Percentiles rank a stretch among this genome's conserved stretches.
Conservation (phyloP, 2,329 filamentous ascomycete species). For the Penicillium rolfsii region DNA sequence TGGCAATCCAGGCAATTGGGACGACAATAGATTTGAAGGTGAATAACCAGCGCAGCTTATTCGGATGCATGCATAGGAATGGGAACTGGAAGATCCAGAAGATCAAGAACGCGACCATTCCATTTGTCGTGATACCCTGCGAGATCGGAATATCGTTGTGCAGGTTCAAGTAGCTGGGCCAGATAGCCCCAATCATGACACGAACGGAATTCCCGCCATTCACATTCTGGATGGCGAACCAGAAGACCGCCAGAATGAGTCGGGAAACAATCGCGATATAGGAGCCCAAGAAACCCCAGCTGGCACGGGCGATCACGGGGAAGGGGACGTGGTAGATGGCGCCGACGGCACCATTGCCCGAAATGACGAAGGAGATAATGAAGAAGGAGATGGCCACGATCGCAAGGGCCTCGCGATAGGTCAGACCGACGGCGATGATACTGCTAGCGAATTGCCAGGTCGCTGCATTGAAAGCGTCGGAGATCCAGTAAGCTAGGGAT, state of each 20-base stretch:
- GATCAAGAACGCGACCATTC: slow-evolving; percentile 50
- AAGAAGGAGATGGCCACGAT: slow-evolving; percentile 58
- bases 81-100: slow-evolving; percentile 53
- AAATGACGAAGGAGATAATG: slow-evolving; percentile 63
- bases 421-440: slow-evolving; percentile 56
- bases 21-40: slow-evolving; percentile 49
- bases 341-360: slow-evolving; percentile 61
- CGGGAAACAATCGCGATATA: slow-evolving; percentile 59
- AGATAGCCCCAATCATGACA: slow-evolving; percentile 59
- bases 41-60: slow-evolving; percentile 46
- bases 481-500: slow-evolving; percentile 54
- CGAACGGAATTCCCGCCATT: slow-evolving; percentile 61
- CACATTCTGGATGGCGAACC: slow-evolving; percentile 69
- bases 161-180: slow-evolving; percentile 46
- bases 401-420: slow-evolving; percentile 54
- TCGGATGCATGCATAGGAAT: slow-evolving; percentile 49
- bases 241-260: slow-evolving; percentile 60
- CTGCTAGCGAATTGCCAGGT: slow-evolving; percentile 59
- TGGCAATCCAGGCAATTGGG: slow-evolving; percentile 63
- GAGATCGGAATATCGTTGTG: slow-evolving; percentile 44
- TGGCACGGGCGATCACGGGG: slow-evolving; percentile 59
- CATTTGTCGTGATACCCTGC: slow-evolving; percentile 51
- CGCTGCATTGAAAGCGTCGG: slow-evolving; percentile 56
- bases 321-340: slow-evolving; percentile 59
- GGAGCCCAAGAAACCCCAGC: slow-evolving; percentile 62